Evolutionary conservation across 352 stramenopile species (phyloP), one percentile per base, ranked within the genome.

Genomic region (Pythium biforme): DNA sequence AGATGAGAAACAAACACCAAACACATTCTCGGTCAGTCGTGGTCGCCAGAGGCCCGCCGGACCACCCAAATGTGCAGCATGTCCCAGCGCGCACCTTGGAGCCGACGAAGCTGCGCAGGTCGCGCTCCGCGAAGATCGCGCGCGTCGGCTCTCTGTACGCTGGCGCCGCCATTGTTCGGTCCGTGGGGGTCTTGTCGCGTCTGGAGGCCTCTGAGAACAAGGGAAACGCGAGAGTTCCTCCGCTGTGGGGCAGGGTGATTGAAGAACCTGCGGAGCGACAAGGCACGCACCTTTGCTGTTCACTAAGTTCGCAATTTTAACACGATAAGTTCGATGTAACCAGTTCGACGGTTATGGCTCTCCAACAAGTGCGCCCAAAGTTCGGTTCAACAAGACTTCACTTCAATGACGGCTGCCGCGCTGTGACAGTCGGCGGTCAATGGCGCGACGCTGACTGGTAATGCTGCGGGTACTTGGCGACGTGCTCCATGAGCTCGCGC

Each of bases 381-480:
- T 60, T 41, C 40, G 40, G 9, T 43, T 20, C 17, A n/a, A n/a
- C n/a, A n/a, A n/a, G n/a, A n/a, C 17, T n/a, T 17, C 17, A n/a
- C 14, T 43, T 43, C 17, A 20, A 20, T 10, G 31, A 37, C 31
- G 37, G n/a, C n/a, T n/a, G n/a, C n/a, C n/a, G n/a, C n/a, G n/a
- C n/a, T n/a, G n/a, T n/a, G n/a, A n/a, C n/a, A n/a, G n/a, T n/a
- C n/a, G 8, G 34, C 25, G 11, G 9, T 50, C 25, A 40, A 55
- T 51, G 23, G 34, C 23, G 37, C 27, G 27, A n/a, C 20, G 31
- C 14, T n/a, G n/a, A n/a, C n/a, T n/a, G n/a, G 69, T 98, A 98
- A 59, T 93, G 76, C 19, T 97, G 84, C 37, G 92, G 92, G 76
- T 98, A 97, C 72, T 97, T 98, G 56, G 81, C 76, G 6, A 98